These are phyloP conservation scores for Darksidea phi DNA, from an alignment of 495 filamentous ascomycete species.

Conservation along the genomic window DNA sequence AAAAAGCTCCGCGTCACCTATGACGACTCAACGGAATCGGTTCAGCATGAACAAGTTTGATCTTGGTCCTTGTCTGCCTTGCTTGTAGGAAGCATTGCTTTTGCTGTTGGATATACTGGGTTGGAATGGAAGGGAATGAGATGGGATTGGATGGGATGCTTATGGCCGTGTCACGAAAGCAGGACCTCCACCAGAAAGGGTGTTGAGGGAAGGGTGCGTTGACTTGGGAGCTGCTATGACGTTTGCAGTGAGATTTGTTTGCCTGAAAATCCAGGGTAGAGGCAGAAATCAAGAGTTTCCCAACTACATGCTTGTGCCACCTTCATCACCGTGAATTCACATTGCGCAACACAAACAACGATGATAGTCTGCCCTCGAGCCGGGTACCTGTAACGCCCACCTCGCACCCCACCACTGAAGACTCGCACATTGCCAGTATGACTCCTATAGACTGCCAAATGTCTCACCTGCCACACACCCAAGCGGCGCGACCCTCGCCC, in stretches of 20 bases:
- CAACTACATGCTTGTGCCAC: too few relatives aligned
- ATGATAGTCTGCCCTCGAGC: not conserved
- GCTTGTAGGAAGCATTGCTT: slow-evolving; percentile 30
- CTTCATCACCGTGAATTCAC: too few relatives aligned
- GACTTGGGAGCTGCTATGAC: not conserved
- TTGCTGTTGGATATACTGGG: slow-evolving; percentile 25
- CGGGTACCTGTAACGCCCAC: too few relatives aligned
- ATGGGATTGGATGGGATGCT: slow-evolving; percentile 11
- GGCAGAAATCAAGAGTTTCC: too few relatives aligned
- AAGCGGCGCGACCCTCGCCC: too few relatives aligned
- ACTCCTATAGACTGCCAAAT: too few relatives aligned
- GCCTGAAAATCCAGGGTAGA: too few relatives aligned
- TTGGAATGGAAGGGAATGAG: slow-evolving; percentile 1
- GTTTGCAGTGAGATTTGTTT: not conserved
- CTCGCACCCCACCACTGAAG: too few relatives aligned
- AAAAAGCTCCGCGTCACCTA: slow-evolving; percentile 15
- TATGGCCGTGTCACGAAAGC: not conserved
- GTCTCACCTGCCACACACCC: too few relatives aligned
- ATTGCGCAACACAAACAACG: not conserved
- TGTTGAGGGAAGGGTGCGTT: slow-evolving; percentile 18
- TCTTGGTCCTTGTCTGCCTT: slow-evolving; percentile 24
- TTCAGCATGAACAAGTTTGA: slow-evolving; percentile 33
- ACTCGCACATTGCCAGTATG: too few relatives aligned
- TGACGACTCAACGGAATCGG: slow-evolving; percentile 1
- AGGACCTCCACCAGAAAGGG: slow-evolving; percentile 19